phyloP scores from a whole-genome alignment of 768 basidiomycete species.

The Xanthoconium purpureum region DNA sequence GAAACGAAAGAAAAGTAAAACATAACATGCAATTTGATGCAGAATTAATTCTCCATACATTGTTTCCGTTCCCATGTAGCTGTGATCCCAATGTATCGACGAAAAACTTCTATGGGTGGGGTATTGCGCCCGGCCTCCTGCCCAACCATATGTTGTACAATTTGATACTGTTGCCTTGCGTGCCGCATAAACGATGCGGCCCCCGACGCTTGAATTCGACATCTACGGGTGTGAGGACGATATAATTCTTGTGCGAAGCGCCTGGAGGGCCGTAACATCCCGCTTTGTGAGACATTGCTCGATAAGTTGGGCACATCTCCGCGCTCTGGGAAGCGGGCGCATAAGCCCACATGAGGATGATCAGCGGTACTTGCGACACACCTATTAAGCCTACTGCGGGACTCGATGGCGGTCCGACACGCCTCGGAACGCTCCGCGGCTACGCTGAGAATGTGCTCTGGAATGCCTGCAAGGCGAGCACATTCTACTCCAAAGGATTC shows the following conservation, averaged over 20 bases:
- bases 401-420: conserved; percentile 54
- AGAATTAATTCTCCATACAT: not conserved
- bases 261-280: conserved; percentile 18
- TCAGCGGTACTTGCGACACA: conserved; percentile 22
- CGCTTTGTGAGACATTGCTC: conserved; percentile 23
- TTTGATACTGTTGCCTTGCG: not conserved
- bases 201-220: too few relatives aligned
- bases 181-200: not conserved
- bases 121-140: not conserved
- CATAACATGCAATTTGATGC: conserved; percentile 7
- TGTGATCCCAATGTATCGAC: not conserved
- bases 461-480: conserved; percentile 81
- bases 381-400: conserved; percentile 50
- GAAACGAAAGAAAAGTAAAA: conserved; percentile 42
- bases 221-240: conserved; percentile 9
- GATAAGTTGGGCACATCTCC: conserved; percentile 28
- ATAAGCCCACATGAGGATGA: not conserved
- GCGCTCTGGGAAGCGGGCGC: conserved; percentile 17
- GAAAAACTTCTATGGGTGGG: not conserved
- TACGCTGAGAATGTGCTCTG: conserved; percentile 59
- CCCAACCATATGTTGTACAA: not conserved
- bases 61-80: not conserved
- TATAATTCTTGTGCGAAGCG: conserved; percentile 18
- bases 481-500: conserved; percentile 94
- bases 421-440: conserved; percentile 55